Conservation (phyloP, 1,139 yeast genomes). For the Protomyces inundatus region DNA sequence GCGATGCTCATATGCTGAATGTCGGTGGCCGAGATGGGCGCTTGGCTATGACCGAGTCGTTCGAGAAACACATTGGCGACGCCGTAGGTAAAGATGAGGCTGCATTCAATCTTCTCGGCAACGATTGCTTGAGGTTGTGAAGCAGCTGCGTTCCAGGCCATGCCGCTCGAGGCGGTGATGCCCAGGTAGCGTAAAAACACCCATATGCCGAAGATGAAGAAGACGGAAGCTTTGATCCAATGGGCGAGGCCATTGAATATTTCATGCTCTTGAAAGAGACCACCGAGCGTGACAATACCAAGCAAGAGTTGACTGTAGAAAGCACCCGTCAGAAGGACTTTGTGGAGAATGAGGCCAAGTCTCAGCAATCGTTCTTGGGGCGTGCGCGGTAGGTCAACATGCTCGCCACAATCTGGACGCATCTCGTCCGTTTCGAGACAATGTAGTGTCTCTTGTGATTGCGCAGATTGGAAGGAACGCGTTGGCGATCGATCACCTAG, state of each 20-base stretch:
- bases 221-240: constrained; percentile 92
- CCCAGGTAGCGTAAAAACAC: constrained; percentile 84
- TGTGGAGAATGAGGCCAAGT: constrained; percentile 54
- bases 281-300: constrained; percentile 68
- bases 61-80: constrained; percentile 82
- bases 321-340: constrained; percentile 50
- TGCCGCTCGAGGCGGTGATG: constrained; percentile 64
- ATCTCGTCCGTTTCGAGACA: not conserved
- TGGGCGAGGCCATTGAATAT: constrained; percentile 87
- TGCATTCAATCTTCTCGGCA: constrained; percentile 68
- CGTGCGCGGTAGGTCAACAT: not conserved
- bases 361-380: not conserved
- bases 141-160: constrained; percentile 80
- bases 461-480: not conserved
- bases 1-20: constrained; percentile 94
- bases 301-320: constrained; percentile 55
- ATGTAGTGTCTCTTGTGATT: constrained; percentile 1
- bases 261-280: constrained; percentile 59
- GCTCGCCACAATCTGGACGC: not conserved
- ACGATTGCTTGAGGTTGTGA: constrained; percentile 38
- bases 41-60: constrained; percentile 70
- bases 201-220: constrained; percentile 66
- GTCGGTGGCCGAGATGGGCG: constrained; percentile 85
- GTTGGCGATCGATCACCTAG: not conserved
- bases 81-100: constrained; percentile 79